phyloP scores from a whole-genome alignment of 208 protist genomes.

The Angomonas deanei region DNA sequence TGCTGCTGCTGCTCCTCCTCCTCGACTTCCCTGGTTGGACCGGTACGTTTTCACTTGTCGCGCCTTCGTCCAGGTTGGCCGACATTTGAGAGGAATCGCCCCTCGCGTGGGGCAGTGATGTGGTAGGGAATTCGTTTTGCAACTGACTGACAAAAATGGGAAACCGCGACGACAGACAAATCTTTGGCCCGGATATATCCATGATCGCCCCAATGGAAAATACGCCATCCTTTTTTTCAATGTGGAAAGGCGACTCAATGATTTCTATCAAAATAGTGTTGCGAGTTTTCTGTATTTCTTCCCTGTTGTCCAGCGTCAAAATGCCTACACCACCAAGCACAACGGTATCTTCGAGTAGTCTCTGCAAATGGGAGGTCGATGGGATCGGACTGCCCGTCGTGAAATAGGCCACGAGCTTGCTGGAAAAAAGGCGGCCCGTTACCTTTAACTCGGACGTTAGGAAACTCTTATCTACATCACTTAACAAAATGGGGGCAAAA shows the following conservation, averaged over 20 bases:
- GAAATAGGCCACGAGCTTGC: slow-evolving; percentile 58
- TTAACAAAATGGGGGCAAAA: background rate
- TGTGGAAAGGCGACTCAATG: slow-evolving; percentile 57
- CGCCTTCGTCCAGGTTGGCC: background rate
- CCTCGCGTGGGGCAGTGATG: no score
- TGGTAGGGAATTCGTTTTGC: slow-evolving; percentile 24
- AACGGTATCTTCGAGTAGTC: slow-evolving; percentile 31
- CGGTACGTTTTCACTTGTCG: background rate
- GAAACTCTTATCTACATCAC: background rate
- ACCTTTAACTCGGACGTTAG: background rate
- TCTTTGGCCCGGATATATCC: slow-evolving; percentile 62
- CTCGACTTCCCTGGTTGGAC: background rate
- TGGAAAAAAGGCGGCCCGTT: slow-evolving; percentile 34
- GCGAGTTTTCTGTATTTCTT: slow-evolving; percentile 35
- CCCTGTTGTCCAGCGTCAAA: slow-evolving; percentile 45
- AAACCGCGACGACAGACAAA: slow-evolving; percentile 54
- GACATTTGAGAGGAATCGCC: background rate
- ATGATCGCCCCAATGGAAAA: slow-evolving; percentile 41
- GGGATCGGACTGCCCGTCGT: slow-evolving; percentile 51
- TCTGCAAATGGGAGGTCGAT: slow-evolving; percentile 3
- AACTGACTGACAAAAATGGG: slow-evolving; percentile 64
- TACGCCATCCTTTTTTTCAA: slow-evolving; percentile 23
- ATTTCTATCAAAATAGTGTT: slow-evolving; percentile 46
- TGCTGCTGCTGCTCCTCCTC: background rate
- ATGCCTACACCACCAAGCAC: slow-evolving; percentile 69